Evolutionary conservation across 129 eudicot genomes (phyloP).

Genomic region (Flaveria brownii): DNA sequence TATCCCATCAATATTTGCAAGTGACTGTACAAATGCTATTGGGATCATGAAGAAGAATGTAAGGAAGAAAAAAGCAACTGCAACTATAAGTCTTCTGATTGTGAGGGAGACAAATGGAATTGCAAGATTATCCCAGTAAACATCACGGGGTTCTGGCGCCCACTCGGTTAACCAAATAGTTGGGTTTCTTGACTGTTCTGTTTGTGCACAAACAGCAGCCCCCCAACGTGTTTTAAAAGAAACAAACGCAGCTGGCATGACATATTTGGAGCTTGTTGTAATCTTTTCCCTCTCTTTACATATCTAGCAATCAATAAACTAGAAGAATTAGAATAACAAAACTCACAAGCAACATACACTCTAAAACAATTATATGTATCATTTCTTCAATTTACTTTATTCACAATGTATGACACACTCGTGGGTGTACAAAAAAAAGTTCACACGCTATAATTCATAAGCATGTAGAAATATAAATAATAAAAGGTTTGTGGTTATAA

Average conservation of each 20-base stretch:
- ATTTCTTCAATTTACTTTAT: not conserved
- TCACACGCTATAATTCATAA: not conserved
- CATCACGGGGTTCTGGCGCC: constrained; percentile 97
- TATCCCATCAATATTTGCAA: constrained; percentile 78
- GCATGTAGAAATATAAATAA: not conserved
- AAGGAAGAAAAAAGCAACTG: constrained; percentile 81
- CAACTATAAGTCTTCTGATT: constrained; percentile 60
- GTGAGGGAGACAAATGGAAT: constrained; percentile 79
- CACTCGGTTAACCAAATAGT: constrained; percentile 84
- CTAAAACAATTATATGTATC: not conserved
- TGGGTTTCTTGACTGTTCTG: constrained; percentile 82
- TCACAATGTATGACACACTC: not conserved
- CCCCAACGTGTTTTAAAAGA: constrained; percentile 89
- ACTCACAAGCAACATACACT: not conserved
- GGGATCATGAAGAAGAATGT: constrained; percentile 93
- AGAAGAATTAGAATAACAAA: not conserved
- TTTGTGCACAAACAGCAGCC: constrained; percentile 94
- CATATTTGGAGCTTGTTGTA: constrained; percentile 46
- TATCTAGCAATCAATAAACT: constrained; percentile 45
- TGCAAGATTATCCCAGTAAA: constrained; percentile 84
- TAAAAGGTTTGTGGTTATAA: not conserved
- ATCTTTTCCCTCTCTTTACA: constrained; percentile 57
- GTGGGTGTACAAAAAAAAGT: not conserved
- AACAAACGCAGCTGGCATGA: constrained; percentile 84
- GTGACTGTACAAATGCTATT: constrained; percentile 72